Evolutionary conservation across 2,329 filamentous ascomycete genomes (phyloP), one percentile per base, ranked within the genome.

Genomic region (Tolypocladium sp.): DNA sequence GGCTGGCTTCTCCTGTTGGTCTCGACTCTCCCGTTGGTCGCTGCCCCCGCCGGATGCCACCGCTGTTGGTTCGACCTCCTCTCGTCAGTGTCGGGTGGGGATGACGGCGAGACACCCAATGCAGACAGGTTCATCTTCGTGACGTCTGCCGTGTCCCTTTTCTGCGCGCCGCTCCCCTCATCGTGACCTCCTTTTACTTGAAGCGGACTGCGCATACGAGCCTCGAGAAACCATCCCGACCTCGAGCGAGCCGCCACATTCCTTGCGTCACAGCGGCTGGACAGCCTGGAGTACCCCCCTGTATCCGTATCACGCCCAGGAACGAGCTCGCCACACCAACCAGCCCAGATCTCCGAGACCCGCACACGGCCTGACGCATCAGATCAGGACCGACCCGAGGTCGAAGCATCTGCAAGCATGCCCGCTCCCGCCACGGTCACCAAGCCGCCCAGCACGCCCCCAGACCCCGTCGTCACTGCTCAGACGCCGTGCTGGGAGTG

Each of bases 401-500:
- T n/a, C 30, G 9, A 12, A 12, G 17, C 27, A 1, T n/a, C 9
- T n/a, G 10, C 49, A 35, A 52, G 4, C 15, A 33, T 35, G 49
- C 17, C 30, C 2, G 17, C 27, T n/a, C 12, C 49, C 17, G 27
- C 9, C n/a, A 3, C 10, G 42, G 10, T 13, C 2, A 9, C n/a
- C 20, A 25, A 33, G 27, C 27, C 27, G 27, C 27, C 49, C 27
- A 33, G 27, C 49, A 27, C 27, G 10, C 9, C 42, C 22, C 42
- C 49, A 12, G 17, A n/a, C 27, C 27, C 15, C 9, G 49, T 10
- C 27, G 27, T 12, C 8, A n/a, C 49, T 5, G 49, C 30, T 30
- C 49, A 35, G 30, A n/a, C 41, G 55, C 71, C 75, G 57, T 77
- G 75, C 62, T 77, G 74, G 75, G 75, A 76, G 60, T 77, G 75